These are phyloP conservation scores for Taphrina wiesneri DNA, from an alignment of 1,139 yeast species.

Conservation along the genomic window DNA sequence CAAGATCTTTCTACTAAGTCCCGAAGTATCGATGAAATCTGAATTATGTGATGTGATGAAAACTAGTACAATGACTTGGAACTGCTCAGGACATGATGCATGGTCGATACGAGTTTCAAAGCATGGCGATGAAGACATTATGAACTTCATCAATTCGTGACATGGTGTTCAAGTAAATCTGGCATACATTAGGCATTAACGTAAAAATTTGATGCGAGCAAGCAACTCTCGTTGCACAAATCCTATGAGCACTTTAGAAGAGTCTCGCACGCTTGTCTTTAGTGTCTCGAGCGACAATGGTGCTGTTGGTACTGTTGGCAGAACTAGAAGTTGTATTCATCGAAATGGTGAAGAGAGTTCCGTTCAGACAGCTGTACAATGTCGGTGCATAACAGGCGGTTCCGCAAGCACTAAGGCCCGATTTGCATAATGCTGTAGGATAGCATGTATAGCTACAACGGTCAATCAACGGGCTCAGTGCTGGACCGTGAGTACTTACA, in stretches of 20 bases:
- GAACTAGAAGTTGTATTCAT: constrained; percentile 4
- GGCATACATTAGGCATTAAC: not conserved
- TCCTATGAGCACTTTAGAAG: not conserved
- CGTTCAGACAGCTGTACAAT: constrained; percentile 4
- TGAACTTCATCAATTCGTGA: no score
- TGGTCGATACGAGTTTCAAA: no score
- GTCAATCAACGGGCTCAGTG: no score
- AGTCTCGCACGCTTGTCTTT: not conserved
- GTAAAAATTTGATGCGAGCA: not conserved
- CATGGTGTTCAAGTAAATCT: no score
- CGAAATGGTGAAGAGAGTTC: not conserved
- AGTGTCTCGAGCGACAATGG: not conserved
- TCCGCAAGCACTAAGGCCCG: constrained; percentile 9
- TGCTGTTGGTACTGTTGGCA: not conserved
- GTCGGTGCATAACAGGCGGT: constrained; percentile 13
- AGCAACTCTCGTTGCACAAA: not conserved
- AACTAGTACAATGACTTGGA: no score
- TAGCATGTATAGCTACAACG: constrained; percentile 16
- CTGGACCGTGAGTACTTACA: not conserved
- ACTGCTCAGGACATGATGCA: no score
- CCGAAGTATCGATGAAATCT: no score
- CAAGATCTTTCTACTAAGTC: no score
- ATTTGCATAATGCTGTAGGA: constrained; percentile 4
- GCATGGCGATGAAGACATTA: no score
- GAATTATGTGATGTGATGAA: no score